Evolutionary conservation across 169 alveolate species (phyloP), one percentile per base, ranked within the genome.

Genomic region (Sarcocystis neurona): DNA sequence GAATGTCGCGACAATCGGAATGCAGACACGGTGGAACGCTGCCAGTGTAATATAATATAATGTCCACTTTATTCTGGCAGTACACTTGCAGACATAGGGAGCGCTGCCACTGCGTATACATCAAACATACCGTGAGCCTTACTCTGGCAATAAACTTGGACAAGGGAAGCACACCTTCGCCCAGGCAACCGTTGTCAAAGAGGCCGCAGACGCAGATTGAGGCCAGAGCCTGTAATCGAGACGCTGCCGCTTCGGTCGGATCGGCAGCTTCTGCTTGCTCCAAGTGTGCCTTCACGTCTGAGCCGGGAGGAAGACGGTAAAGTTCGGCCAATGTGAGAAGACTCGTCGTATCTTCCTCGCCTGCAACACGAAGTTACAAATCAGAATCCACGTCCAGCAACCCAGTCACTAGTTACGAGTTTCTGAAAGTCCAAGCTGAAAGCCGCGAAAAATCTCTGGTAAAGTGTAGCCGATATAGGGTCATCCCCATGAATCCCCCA

Each of bases 71-170:
- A n/a, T n/a, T n/a, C n/a, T n/a, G n/a, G n/a, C n/a, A n/a, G n/a
- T n/a, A n/a, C n/a, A n/a, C n/a, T n/a, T n/a, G n/a, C n/a, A n/a
- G n/a, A n/a, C n/a, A n/a, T n/a, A n/a, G n/a, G n/a, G n/a, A n/a
- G n/a, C n/a, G n/a, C n/a, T n/a, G n/a, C n/a, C n/a, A n/a, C n/a
- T n/a, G n/a, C n/a, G n/a, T n/a, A n/a, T n/a, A n/a, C n/a, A n/a
- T n/a, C n/a, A 53, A 53, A 23, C 12, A 53, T 53, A 53, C 30
- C 30, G 56, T 30, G 20, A 37, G 82, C 2, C 82, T 72, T 43
- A 72, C 82, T 18, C 32, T 72, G 12, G 82, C 82, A 20, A 72
- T 43, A 37, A 72, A 72, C 82, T 72, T 72, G 8, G 82, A 72
- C 4, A 72, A 56, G 6, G 82, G 82, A 37, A 72, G 82, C 15